Evolutionary conservation across 768 basidiomycete species (phyloP), one percentile per base, ranked within the genome.

Genomic region (Termitomyces sp.): DNA sequence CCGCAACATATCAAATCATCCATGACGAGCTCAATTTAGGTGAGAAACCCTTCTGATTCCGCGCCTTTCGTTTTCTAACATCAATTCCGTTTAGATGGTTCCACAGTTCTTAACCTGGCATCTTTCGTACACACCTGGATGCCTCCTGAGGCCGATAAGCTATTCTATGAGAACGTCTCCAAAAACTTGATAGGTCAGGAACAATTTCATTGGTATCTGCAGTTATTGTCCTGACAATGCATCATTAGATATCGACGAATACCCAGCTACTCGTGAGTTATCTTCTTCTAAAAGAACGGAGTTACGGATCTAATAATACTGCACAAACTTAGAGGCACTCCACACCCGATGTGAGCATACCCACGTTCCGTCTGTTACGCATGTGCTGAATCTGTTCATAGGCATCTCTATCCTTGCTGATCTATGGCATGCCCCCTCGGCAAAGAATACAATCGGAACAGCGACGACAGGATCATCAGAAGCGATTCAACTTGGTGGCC

Each of bases 391-490:
- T 3, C 9, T 48, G 25, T 48, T 48, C 1, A 12, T 18, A 48
- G 47, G 47, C 60, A 64, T 79, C 43, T 79, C 77, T 13, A 78
- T 81, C 49, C 63, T 82, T 16, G 85, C 86, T 23, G 74, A 83
- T 59, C 61, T 89, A 52, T 89, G 87, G 87, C 81, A 88, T 58
- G 86, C 84, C 0, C 85, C 85, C 1, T 80, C 79, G 27, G 65
- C 74, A 2, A 73, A 86, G 76, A 66, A 80, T 53, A 85, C 85
- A 7, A 78, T 88, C 53, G 88, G 88, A 4, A 86, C 85, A 0
- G 85, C 86, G 0, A 88, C 87, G 5, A 86, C 85, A 0, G 87
- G 87, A 5, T 84, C 82, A 2, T 84, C 81, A 5, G 88, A 90
- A 70, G 88, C 86, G 1, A 82, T 85, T 53, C 83, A 85, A 67